A percentile compares a stretch with the other conserved stretches of the same genome.
Evolutionary conservation across 768 basidiomycete genomes (phyloP).

Genomic region (Tylopilus felleus): DNA sequence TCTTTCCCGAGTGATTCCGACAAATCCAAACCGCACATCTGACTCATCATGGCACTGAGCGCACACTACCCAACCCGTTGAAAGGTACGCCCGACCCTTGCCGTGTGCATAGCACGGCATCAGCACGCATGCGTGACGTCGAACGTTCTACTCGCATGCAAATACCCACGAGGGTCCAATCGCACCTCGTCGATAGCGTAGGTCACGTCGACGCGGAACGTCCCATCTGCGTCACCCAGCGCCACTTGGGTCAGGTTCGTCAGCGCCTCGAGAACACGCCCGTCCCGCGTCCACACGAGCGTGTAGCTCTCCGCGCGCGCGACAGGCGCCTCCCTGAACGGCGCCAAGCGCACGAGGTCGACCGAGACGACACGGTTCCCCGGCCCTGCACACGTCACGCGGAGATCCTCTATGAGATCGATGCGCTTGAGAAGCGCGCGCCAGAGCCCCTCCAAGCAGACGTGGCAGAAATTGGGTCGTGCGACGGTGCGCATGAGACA

Average conservation of each 20-base stretch:
- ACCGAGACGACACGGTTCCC: constrained; percentile 41
- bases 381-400: constrained; percentile 35
- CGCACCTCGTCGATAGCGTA: constrained; percentile 59
- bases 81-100: neutral
- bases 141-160: constrained; percentile 25
- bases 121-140: constrained; percentile 1
- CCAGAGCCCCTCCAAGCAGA: constrained; percentile 76
- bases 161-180: constrained; percentile 38
- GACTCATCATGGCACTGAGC: constrained; percentile 4
- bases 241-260: constrained; percentile 51
- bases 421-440: constrained; percentile 55
- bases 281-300: constrained; percentile 56
- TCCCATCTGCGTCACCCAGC: constrained; percentile 36
- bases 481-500: constrained; percentile 78
- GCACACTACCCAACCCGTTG: neutral
- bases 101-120: neutral
- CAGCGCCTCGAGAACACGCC: constrained; percentile 39
- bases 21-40: constrained; percentile 11
- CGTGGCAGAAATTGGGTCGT: constrained; percentile 69
- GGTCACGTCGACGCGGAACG: constrained; percentile 44
- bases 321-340: constrained; percentile 39
- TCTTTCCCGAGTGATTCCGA: constrained; percentile 8
- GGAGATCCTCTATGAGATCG: constrained; percentile 56
- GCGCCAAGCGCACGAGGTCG: constrained; percentile 58
- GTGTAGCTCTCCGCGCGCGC: constrained; percentile 47